These are phyloP conservation scores for Yarrowia sp. DNA, from an alignment of 805 yeast species.

Conservation along the genomic window DNA sequence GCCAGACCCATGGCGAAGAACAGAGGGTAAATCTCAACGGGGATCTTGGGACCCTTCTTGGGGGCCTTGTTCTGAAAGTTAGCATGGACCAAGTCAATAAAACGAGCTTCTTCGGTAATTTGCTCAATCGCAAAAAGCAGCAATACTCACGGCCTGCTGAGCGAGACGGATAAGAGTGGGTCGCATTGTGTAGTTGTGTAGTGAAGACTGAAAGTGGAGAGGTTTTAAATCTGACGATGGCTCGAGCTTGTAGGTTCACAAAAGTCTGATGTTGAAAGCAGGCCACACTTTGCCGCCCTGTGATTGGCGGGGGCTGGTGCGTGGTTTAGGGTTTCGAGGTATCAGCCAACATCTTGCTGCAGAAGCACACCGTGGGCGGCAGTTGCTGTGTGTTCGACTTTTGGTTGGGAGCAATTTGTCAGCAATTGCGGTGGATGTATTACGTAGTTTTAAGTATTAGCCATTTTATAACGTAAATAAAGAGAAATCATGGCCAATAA, in stretches of 20 bases:
- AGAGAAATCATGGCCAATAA: too few relatives aligned
- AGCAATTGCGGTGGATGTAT: background rate
- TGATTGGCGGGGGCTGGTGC: background rate
- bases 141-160: conserved; percentile 17
- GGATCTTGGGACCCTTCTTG: conserved; percentile 16
- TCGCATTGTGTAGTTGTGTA: conserved; percentile 17
- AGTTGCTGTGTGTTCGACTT: conserved; percentile 9
- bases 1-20: conserved; percentile 37
- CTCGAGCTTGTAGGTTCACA: conserved; percentile 14
- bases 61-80: conserved; percentile 7
- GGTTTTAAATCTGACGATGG: conserved; percentile 20
- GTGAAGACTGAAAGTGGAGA: conserved; percentile 2
- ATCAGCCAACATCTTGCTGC: background rate
- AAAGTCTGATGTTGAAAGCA: conserved; percentile 25
- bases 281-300: conserved; percentile 14
- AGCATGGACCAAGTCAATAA: background rate
- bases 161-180: conserved; percentile 27
- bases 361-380: background rate
- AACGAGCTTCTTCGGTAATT: too few relatives aligned
- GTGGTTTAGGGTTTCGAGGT: background rate
- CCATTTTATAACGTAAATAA: too few relatives aligned
- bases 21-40: conserved; percentile 26
- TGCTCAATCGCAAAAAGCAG: background rate
- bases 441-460: too few relatives aligned
- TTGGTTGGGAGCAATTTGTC: background rate